Percentiles rank a stretch among this genome's conserved stretches.
phyloP scores from a whole-genome alignment of 2,329 filamentous ascomycete genomes.

The Neodidymelliopsis sp. region DNA sequence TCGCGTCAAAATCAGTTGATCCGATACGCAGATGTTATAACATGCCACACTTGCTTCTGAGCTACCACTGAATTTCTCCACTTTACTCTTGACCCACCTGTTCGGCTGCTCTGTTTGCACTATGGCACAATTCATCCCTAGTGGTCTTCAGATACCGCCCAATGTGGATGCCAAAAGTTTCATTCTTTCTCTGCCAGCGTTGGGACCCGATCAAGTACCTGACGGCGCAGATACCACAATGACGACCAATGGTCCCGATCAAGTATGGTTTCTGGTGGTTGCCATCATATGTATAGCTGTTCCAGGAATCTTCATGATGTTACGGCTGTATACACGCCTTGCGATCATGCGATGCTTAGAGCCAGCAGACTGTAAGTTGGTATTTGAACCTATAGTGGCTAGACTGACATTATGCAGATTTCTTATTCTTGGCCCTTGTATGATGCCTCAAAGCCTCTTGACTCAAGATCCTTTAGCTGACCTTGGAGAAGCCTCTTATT shows the following conservation, averaged over 20 bases:
- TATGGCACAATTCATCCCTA: constrained; percentile 8
- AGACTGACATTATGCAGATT: constrained; percentile 27
- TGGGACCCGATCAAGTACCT: constrained; percentile 25
- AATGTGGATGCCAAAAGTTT: constrained; percentile 23
- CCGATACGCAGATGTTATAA: background rate
- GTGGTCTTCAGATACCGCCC: constrained; percentile 13
- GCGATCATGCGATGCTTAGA: constrained; percentile 32
- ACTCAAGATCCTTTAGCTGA: background rate
- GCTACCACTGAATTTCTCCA: no score
- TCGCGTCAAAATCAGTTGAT: background rate
- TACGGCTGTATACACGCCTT: constrained; percentile 34
- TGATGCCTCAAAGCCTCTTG: background rate
- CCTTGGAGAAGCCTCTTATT: constrained; percentile 28
- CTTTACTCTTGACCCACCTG: background rate
- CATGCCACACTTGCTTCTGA: background rate
- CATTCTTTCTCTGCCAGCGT: constrained; percentile 23
- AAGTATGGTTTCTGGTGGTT: constrained; percentile 34
- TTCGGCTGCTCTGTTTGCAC: background rate
- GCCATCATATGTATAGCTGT: constrained; percentile 31
- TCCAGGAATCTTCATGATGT: constrained; percentile 29
- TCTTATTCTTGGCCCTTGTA: constrained; percentile 36
- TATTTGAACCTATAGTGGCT: no score
- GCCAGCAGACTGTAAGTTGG: constrained; percentile 33
- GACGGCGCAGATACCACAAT: constrained; percentile 29
- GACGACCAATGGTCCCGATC: constrained; percentile 30